phyloP scores from a whole-genome alignment of 768 basidiomycete genomes.

The Podaxis sp. region DNA sequence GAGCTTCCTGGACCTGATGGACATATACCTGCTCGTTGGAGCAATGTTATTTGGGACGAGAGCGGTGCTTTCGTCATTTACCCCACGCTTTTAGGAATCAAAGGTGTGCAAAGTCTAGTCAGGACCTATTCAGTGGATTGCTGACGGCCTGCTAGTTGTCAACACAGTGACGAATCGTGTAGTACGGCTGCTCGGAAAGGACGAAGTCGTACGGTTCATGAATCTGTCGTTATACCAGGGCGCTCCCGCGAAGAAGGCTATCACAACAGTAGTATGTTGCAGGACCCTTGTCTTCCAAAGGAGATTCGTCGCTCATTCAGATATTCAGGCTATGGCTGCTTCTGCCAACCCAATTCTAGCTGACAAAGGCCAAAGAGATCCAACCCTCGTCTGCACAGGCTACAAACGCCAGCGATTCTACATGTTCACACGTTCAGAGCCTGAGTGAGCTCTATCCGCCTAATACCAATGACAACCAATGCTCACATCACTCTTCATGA shows the following conservation, averaged over 20 bases:
- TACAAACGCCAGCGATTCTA: conserved; percentile 94
- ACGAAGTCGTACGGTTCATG: conserved; percentile 88
- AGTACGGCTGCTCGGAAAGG: conserved; percentile 83
- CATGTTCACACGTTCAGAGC: conserved; percentile 87
- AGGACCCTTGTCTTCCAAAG: not conserved
- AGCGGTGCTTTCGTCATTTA: conserved; percentile 94
- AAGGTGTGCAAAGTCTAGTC: conserved; percentile 52
- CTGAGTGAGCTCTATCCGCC: conserved; percentile 60
- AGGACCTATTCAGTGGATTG: not conserved
- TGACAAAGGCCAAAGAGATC: conserved; percentile 81
- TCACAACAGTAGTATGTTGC: conserved; percentile 74
- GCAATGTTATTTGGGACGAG: conserved; percentile 96
- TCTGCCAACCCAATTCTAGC: conserved; percentile 94
- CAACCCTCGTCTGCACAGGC: conserved; percentile 89
- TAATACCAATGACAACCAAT: not conserved
- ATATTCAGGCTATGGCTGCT: conserved; percentile 81
- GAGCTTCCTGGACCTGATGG: conserved; percentile 80
- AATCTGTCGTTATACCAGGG: conserved; percentile 93
- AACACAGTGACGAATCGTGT: conserved; percentile 95
- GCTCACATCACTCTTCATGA: conserved; percentile 33
- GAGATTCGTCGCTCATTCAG: not conserved
- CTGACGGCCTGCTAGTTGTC: conserved; percentile 56
- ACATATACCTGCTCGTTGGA: conserved; percentile 71
- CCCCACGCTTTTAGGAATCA: conserved; percentile 91
- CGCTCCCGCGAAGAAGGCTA: conserved; percentile 78